Base-by-base conservation (phyloP, 176 grass and related monocot species). In the Eremochloa ophiuroides region DNA sequence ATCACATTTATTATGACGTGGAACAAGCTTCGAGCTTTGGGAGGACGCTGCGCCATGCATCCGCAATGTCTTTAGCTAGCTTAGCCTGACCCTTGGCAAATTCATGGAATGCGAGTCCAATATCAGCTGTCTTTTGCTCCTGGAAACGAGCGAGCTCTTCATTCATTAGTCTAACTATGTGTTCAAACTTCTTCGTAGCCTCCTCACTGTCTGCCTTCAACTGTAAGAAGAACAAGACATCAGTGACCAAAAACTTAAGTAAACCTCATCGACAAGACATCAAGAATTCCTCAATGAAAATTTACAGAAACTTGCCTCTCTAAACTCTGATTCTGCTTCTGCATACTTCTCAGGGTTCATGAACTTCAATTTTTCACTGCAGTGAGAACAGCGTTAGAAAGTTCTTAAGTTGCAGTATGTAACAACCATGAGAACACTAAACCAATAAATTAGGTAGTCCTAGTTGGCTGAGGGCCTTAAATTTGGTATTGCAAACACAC, bases 51-150 rank as follows among this genome's bases (percentile, higher is more conserved):
- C 97, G 90, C 97, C 97, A 99, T 12, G 97, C 87, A 78, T 99
- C 97, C 1, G 97, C 97, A 8, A 96, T 91, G 10, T 99, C 97
- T 77, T 88, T 94, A 25, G 97, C 93, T 50, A 99, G 78, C 82
- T 99, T 99, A 48, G 97, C 97, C 63, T 99, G 97, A 47, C 97
- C 97, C 60, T 96, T 99, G 0, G 97, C 97, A 77, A 99, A 99
- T 86, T 91, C 93, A 82, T 96, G 97, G 79, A 99, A 99, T 15
- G 93, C 97, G 0, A 99, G 77, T 46, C 97, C 97, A 59, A 94
- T 88, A 46, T 99, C 97, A 65, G 90, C 88, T n/a, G 97, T 99
- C 78, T 96, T 99, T 82, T 99, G 93, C 73, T 99, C 97, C 75
- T 99, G 97, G 83, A 99, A 99, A 39, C 93, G 90, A 17, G 81